Evolutionary conservation across 2,329 filamentous ascomycete species (phyloP).

Genomic region (Calonectria multiphialidica): DNA sequence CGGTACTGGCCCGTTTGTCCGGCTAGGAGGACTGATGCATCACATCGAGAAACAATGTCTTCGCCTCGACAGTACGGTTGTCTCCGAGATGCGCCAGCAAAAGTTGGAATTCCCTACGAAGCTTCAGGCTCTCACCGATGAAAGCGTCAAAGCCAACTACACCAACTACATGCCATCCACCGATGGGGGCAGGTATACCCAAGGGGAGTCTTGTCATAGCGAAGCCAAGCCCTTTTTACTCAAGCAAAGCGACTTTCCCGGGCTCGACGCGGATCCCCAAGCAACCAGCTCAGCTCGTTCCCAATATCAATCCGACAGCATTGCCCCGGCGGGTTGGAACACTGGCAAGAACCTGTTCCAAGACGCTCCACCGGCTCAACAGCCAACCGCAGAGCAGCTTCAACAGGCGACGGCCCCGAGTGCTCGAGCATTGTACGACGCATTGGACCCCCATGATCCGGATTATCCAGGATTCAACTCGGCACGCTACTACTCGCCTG

Average conservation of each 20-base stretch:
- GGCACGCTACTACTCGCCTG: conserved; percentile 58
- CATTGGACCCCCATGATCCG: conserved; percentile 57
- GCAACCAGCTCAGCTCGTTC: conserved; percentile 3
- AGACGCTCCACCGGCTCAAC: conserved; percentile 34
- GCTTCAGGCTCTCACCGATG: conserved; percentile 42
- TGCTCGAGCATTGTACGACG: conserved; percentile 20
- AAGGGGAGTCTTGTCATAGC: background rate
- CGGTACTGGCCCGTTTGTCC: conserved; percentile 48
- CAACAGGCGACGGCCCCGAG: conserved; percentile 26
- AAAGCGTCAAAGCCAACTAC: conserved; percentile 46
- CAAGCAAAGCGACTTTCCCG: conserved; percentile 33
- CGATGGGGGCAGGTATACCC: background rate
- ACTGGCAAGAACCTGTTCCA: conserved; percentile 38
- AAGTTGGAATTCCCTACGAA: conserved; percentile 51
- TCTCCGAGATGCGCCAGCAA: conserved; percentile 51
- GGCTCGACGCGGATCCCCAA: background rate
- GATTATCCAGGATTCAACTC: conserved; percentile 59
- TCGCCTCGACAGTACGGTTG: conserved; percentile 45
- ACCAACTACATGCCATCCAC: conserved; percentile 39
- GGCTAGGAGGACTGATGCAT: conserved; percentile 52
- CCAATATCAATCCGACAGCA: conserved; percentile 22
- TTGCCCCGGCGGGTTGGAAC: conserved; percentile 27
- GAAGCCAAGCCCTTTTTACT: conserved; percentile 18
- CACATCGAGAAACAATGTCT: conserved; percentile 61
- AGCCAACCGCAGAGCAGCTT: conserved; percentile 35